A percentile compares a stretch with the other conserved stretches of the same genome.
These are phyloP conservation scores for Apiotrichum domesticum DNA, from an alignment of 1,284 basidiomycete genomes.

Conservation along the genomic window DNA sequence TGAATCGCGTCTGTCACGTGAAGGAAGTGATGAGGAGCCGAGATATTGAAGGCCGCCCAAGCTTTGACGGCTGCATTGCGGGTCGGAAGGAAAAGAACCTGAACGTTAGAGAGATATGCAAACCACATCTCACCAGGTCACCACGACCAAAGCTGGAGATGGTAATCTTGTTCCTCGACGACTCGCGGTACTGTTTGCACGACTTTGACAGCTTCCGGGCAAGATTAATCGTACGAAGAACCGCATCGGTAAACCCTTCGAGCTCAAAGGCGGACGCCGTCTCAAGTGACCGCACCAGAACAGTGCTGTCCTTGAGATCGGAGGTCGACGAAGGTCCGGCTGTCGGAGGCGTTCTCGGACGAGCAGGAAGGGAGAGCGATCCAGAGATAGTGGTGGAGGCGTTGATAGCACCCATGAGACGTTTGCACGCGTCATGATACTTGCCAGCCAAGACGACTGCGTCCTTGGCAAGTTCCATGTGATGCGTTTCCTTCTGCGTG, in stretches of 20 bases:
- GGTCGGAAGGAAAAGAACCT: constrained; percentile 83
- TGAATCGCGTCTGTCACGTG: constrained; percentile 75
- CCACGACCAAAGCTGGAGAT: constrained; percentile 89
- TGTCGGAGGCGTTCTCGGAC: constrained; percentile 8
- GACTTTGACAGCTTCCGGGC: constrained; percentile 95
- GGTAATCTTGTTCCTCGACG: constrained; percentile 85
- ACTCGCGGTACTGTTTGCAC: constrained; percentile 86
- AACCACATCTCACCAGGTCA: constrained; percentile 54
- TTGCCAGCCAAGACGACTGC: constrained; percentile 37
- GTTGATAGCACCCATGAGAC: constrained; percentile 37
- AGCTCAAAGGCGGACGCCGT: constrained; percentile 62
- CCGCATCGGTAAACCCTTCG: constrained; percentile 71
- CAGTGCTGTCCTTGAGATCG: constrained; percentile 28
- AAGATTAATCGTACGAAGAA: constrained; percentile 71
- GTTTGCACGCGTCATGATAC: constrained; percentile 41
- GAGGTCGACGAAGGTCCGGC: constrained; percentile 2
- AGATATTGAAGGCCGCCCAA: constrained; percentile 97
- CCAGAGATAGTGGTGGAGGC: constrained; percentile 43
- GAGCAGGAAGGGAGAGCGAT: constrained; percentile 18
- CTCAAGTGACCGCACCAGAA: constrained; percentile 33
- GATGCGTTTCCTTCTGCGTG: constrained; percentile 28
- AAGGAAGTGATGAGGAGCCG: constrained; percentile 95
- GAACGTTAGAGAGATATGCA: constrained; percentile 3
- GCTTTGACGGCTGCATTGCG: constrained; percentile 84
- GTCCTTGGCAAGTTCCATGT: constrained; percentile 34